Conservation (phyloP, 345 rosid genomes). For the Euclidium syriacum region DNA sequence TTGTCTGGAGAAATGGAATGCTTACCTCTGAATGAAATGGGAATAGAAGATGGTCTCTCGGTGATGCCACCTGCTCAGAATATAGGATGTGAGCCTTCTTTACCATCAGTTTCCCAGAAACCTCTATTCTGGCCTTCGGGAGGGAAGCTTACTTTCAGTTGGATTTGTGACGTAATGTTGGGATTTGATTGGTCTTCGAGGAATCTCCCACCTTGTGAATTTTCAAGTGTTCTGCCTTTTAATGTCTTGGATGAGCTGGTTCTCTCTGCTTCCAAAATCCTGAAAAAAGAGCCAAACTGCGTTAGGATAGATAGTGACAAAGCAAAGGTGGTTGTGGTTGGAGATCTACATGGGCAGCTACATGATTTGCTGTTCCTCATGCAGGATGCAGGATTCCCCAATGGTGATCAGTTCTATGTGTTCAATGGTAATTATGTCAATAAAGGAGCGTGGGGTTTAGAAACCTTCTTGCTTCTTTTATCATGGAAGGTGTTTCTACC, state of each 20-base stretch:
- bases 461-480: slow-evolving; percentile 30
- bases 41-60: slow-evolving; percentile 11
- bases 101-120: slow-evolving; percentile 25
- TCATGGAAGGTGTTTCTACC: slow-evolving; percentile 34
- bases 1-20: background rate
- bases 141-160: slow-evolving; percentile 35
- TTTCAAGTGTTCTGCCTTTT: slow-evolving; percentile 29
- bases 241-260: slow-evolving; percentile 30
- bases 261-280: slow-evolving; percentile 26
- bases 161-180: slow-evolving; percentile 39
- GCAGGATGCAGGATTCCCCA: slow-evolving; percentile 35
- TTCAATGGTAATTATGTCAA: slow-evolving; percentile 34
- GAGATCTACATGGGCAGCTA: slow-evolving; percentile 37
- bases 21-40: slow-evolving; percentile 17
- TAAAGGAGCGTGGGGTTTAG: slow-evolving; percentile 37
- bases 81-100: slow-evolving; percentile 22
- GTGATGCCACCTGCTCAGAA: slow-evolving; percentile 20
- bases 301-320: slow-evolving; percentile 32
- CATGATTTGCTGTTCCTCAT: slow-evolving; percentile 33
- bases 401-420: slow-evolving; percentile 34
- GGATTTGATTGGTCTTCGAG: slow-evolving; percentile 36
- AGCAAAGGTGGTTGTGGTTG: slow-evolving; percentile 35
- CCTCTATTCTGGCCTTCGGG: slow-evolving; percentile 35
- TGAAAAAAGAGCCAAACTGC: slow-evolving; percentile 33
- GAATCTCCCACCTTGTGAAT: slow-evolving; percentile 30